phyloP scores from a whole-genome alignment of 345 rosid species.

The Heritiera fomes region DNA sequence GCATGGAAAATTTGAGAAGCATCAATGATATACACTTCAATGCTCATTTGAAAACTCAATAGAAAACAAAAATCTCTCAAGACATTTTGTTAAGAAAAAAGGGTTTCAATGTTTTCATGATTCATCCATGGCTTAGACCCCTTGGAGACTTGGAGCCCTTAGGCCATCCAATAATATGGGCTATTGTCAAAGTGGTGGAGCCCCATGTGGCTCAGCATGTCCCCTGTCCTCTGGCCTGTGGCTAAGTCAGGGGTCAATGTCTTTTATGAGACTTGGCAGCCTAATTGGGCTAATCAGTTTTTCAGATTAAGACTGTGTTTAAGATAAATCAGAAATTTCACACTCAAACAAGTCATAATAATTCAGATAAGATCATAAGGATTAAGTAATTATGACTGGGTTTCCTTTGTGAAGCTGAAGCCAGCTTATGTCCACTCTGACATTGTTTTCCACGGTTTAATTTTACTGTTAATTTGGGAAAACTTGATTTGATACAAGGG shows the following conservation, averaged over 20 bases:
- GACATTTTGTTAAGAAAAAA: background rate
- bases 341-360: background rate
- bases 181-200: conserved; percentile 21
- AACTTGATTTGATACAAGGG: background rate
- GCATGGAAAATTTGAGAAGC: background rate
- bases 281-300: background rate
- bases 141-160: background rate
- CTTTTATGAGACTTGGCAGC: background rate
- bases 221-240: background rate
- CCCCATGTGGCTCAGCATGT: background rate
- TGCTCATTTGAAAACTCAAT: conserved; percentile 2
- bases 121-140: background rate
- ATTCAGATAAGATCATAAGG: background rate
- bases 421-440: background rate
- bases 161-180: conserved; percentile 8
- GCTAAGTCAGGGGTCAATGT: conserved; percentile 19
- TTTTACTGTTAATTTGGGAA: background rate
- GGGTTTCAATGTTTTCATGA: background rate
- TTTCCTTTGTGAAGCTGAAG: background rate
- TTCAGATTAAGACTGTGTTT: background rate
- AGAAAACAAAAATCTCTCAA: background rate
- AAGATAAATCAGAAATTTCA: background rate
- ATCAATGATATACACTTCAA: conserved; percentile 13
- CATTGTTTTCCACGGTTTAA: background rate
- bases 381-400: background rate